These are phyloP conservation scores for Starmerella lactis-condensi DNA, from an alignment of 805 yeast species.

Conservation along the genomic window DNA sequence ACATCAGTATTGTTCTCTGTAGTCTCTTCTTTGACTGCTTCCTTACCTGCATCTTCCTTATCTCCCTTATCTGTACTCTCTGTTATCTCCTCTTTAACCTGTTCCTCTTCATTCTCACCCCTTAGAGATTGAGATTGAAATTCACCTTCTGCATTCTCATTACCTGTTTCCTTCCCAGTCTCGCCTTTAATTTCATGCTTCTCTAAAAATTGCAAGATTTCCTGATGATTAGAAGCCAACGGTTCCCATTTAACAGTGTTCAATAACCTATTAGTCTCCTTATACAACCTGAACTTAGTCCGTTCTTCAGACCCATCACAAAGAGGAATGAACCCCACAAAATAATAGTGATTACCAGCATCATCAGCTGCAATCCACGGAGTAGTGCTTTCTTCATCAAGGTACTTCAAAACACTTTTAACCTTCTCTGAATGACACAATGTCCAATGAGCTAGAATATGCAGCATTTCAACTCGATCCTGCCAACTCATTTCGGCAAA, in stretches of 20 bases:
- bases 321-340: slow-evolving; percentile 13
- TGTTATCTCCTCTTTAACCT: background rate
- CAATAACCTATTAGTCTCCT: slow-evolving; percentile 20
- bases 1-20: background rate
- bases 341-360: slow-evolving; percentile 14
- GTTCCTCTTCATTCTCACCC: slow-evolving; percentile 1
- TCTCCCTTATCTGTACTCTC: background rate
- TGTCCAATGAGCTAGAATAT: slow-evolving; percentile 22
- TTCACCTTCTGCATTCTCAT: background rate
- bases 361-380: slow-evolving; percentile 17
- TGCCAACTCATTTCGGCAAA: slow-evolving; percentile 20
- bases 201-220: slow-evolving; percentile 15
- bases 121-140: background rate
- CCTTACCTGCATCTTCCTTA: background rate
- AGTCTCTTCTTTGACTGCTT: background rate
- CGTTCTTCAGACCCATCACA: slow-evolving; percentile 16
- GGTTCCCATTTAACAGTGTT: slow-evolving; percentile 22
- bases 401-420: slow-evolving; percentile 10
- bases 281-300: slow-evolving; percentile 22
- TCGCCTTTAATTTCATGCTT: slow-evolving; percentile 3
- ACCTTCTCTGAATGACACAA: slow-evolving; percentile 20
- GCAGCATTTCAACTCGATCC: slow-evolving; percentile 22
- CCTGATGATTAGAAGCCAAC: slow-evolving; percentile 19
- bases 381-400: slow-evolving; percentile 11
- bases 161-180: background rate